Percentiles rank a stretch among this genome's conserved stretches.
Conservation (phyloP, 1,284 basidiomycete genomes). For the Sparassis latifolia region DNA sequence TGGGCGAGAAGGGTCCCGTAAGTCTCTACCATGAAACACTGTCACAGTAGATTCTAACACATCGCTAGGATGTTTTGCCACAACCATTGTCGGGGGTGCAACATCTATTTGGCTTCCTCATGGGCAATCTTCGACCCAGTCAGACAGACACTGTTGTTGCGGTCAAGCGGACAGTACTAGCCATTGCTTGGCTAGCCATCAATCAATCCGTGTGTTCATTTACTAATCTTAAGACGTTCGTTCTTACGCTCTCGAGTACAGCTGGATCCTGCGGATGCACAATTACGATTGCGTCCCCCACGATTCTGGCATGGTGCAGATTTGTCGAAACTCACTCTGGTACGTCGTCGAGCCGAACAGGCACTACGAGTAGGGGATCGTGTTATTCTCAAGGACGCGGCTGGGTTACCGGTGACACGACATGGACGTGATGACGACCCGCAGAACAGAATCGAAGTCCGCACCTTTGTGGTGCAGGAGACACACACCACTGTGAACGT, state of each 20-base stretch:
- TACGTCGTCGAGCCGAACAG: constrained; percentile 54
- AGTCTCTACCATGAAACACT: constrained; percentile 15
- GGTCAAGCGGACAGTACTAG: constrained; percentile 75
- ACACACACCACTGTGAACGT: constrained; percentile 68
- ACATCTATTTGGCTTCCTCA: constrained; percentile 39
- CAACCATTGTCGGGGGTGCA: constrained; percentile 38
- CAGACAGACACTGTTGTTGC: constrained; percentile 60
- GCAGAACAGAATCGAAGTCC: constrained; percentile 41
- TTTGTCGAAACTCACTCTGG: constrained; percentile 58
- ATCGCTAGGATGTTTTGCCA: constrained; percentile 58
- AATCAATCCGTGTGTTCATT: constrained; percentile 67
- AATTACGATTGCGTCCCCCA: constrained; percentile 57
- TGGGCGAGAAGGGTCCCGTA: constrained; percentile 69
- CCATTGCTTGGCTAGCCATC: constrained; percentile 83
- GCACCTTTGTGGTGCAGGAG: constrained; percentile 60
- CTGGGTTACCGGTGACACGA: constrained; percentile 42
- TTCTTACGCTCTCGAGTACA: constrained; percentile 23
- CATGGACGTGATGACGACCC: constrained; percentile 48
- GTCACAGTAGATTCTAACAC: neutral
- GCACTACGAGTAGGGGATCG: constrained; percentile 68
- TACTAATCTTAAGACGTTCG: neutral
- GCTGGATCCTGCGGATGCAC: constrained; percentile 53
- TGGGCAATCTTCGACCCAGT: constrained; percentile 37
- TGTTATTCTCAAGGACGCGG: constrained; percentile 44
- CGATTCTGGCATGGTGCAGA: constrained; percentile 71